phyloP scores from a whole-genome alignment of 805 yeast genomes.

The Ogataea paraovalis region DNA sequence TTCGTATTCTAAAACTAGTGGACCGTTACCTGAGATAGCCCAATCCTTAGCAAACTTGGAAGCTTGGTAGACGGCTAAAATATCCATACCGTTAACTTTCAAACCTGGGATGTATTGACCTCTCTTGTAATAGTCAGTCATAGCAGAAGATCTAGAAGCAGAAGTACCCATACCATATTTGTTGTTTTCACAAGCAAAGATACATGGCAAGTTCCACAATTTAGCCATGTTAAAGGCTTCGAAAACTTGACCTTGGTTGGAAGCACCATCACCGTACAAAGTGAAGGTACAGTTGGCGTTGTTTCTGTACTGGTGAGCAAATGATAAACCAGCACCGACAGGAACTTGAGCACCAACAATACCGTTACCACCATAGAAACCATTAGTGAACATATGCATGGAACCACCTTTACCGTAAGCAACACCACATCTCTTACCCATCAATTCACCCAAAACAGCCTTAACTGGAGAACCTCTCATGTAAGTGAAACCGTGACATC shows the following conservation, averaged over 20 bases:
- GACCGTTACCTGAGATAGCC: constrained; percentile 92
- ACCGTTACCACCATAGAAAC: constrained; percentile 99
- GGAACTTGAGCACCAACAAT: constrained; percentile 99
- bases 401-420: constrained; percentile 99
- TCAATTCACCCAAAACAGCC: constrained; percentile 87
- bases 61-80: constrained; percentile 91
- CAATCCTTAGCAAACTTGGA: constrained; percentile 96
- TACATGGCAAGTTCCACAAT: constrained; percentile 92
- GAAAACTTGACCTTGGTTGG: constrained; percentile 98
- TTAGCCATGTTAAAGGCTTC: constrained; percentile 99
- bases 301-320: constrained; percentile 91
- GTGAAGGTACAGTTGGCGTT: constrained; percentile 78
- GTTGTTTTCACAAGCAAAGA: constrained; percentile 97
- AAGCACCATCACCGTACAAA: constrained; percentile 98
- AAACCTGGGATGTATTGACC: constrained; percentile 99
- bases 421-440: constrained; percentile 95
- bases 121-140: constrained; percentile 96
- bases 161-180: constrained; percentile 99
- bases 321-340: constrained; percentile 96
- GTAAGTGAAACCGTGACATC: constrained; percentile 98
- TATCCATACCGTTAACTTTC: constrained; percentile 98
- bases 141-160: constrained; percentile 93
- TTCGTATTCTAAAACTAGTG: constrained; percentile 92
- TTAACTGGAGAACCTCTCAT: constrained; percentile 93
- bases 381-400: constrained; percentile 96